These are phyloP conservation scores for Luffa aegyptiaca DNA, from an alignment of 306 rosid species.

Conservation along the genomic window DNA sequence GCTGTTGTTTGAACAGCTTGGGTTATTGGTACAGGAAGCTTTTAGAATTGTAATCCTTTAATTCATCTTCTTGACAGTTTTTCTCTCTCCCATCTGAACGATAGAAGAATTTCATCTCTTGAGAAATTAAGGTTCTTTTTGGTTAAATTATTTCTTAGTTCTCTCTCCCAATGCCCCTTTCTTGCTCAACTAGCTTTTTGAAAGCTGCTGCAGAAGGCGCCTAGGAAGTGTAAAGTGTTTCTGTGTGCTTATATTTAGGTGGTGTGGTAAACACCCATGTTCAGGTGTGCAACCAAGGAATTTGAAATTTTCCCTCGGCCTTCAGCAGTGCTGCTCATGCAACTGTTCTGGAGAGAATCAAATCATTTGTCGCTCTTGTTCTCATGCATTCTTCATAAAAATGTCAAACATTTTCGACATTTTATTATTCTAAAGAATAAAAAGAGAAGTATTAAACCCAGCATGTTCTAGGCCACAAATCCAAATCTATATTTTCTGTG, in stretches of 20 bases:
- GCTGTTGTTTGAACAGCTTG: too few relatives aligned
- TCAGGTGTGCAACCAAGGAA: background rate
- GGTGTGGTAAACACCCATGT: background rate
- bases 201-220: background rate
- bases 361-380: background rate
- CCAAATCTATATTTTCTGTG: background rate
- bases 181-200: background rate
- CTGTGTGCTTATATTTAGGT: background rate
- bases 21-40: too few relatives aligned
- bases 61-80: too few relatives aligned
- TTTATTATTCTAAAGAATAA: background rate
- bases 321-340: background rate
- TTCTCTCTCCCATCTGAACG: too few relatives aligned
- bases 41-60: too few relatives aligned
- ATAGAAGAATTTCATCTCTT: too few relatives aligned
- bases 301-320: background rate
- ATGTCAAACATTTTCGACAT: background rate
- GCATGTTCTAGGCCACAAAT: background rate
- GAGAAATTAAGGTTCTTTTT: too few relatives aligned
- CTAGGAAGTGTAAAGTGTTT: background rate
- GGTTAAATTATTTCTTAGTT: background rate
- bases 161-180: background rate
- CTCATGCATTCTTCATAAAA: background rate
- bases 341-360: background rate
- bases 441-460: background rate